Conservation (phyloP, 2,329 filamentous ascomycete species). For the Clonostachys solani region DNA sequence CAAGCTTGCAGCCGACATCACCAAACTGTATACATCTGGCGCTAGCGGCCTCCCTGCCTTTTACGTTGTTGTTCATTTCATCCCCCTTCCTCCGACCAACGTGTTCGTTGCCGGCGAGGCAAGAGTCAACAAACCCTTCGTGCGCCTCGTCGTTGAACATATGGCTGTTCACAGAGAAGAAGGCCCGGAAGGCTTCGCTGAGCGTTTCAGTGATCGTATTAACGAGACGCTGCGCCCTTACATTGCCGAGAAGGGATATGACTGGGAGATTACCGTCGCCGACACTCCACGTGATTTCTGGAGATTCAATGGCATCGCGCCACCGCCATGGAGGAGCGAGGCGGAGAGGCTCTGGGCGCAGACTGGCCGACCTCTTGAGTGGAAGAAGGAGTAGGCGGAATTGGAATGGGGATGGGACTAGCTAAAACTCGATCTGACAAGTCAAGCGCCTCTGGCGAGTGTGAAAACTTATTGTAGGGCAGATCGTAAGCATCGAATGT, state of each 20-base stretch:
- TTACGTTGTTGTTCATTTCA: conserved; percentile 36
- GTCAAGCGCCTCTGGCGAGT: too few species aligned
- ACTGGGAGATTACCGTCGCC: conserved; percentile 35
- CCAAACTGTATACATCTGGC: conserved; percentile 13
- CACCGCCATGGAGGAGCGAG: conserved; percentile 25
- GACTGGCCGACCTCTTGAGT: neutral
- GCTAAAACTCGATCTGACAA: too few species aligned
- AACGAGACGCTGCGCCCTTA: conserved; percentile 29
- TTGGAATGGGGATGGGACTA: too few species aligned
- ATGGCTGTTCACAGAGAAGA: conserved; percentile 18
- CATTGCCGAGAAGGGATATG: conserved; percentile 31
- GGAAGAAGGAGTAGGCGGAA: neutral
- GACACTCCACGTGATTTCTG: conserved; percentile 37
- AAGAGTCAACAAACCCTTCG: conserved; percentile 16
- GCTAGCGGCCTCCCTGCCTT: conserved; percentile 29
- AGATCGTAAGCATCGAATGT: too few species aligned
- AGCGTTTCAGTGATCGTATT: conserved; percentile 7
- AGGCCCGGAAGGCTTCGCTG: conserved; percentile 7
- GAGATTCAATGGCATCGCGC: conserved; percentile 33
- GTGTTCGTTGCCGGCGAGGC: conserved; percentile 11
- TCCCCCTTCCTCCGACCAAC: conserved; percentile 13
- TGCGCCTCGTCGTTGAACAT: conserved; percentile 21
- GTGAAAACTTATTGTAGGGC: too few species aligned
- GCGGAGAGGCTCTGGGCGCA: conserved; percentile 24
- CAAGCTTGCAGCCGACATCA: conserved; percentile 26